phyloP scores from a whole-genome alignment of 2,329 filamentous ascomycete genomes.

The Xylaria sp. region DNA sequence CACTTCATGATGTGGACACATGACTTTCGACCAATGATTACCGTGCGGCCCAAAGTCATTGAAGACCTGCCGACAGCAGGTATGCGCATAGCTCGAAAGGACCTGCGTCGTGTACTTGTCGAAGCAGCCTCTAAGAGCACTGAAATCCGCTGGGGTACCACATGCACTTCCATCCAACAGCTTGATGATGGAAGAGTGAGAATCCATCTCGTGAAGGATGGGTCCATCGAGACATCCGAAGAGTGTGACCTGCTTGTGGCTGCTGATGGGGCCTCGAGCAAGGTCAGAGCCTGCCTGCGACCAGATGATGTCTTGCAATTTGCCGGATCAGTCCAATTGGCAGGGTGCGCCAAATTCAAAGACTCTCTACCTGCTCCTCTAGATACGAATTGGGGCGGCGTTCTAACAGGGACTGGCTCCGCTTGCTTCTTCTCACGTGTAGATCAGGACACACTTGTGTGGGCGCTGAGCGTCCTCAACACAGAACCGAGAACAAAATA shows the following conservation, averaged over 20 bases:
- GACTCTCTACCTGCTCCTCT: constrained; percentile 42
- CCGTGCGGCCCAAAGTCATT: constrained; percentile 40
- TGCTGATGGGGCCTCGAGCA: constrained; percentile 53
- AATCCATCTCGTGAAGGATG: constrained; percentile 35
- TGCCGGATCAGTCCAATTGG: constrained; percentile 47
- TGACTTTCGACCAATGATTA: constrained; percentile 44
- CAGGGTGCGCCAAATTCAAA: constrained; percentile 47
- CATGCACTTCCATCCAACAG: constrained; percentile 25
- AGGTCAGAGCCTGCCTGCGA: constrained; percentile 46
- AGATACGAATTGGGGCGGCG: constrained; percentile 48
- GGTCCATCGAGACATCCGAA: constrained; percentile 21
- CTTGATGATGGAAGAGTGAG: constrained; percentile 26
- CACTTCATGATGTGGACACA: constrained; percentile 50
- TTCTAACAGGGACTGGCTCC: constrained; percentile 46
- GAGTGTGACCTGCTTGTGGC: constrained; percentile 52
- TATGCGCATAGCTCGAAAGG: constrained; percentile 46
- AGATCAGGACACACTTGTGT: constrained; percentile 48
- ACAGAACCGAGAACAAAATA: constrained; percentile 9
- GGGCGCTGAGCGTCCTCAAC: constrained; percentile 49
- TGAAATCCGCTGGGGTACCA: constrained; percentile 18
- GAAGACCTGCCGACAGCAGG: constrained; percentile 44
- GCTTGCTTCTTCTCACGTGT: constrained; percentile 53
- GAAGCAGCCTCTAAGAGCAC: constrained; percentile 31
- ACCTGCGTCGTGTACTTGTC: constrained; percentile 44
- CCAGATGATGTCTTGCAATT: constrained; percentile 48